phyloP scores from a whole-genome alignment of 2,329 filamentous ascomycete genomes.

The Colletotrichum sp. region DNA sequence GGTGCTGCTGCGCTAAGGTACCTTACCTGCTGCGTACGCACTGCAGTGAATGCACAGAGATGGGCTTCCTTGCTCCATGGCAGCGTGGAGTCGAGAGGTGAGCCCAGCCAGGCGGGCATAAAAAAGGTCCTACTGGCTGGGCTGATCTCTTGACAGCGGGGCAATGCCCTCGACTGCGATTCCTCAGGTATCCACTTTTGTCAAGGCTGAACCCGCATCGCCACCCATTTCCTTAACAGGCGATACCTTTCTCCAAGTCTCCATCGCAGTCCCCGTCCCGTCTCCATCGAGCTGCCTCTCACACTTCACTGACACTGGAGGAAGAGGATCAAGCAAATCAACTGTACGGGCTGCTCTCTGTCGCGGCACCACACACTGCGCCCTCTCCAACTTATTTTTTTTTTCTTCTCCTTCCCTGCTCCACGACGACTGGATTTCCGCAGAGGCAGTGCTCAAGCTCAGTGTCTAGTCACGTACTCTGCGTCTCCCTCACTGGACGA shows the following conservation, averaged over 20 bases:
- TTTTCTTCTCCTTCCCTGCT: not conserved
- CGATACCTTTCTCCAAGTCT: not conserved
- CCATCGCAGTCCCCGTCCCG: not conserved
- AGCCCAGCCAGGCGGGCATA: not conserved
- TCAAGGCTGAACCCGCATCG: not conserved
- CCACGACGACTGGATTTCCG: slow-evolving; percentile 4
- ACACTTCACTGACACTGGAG: not conserved
- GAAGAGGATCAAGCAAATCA: not conserved
- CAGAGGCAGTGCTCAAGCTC: not conserved
- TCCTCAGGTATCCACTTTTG: not conserved
- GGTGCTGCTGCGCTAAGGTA: not conserved
- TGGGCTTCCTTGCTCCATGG: not conserved
- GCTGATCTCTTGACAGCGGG: not conserved
- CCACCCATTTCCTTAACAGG: not conserved
- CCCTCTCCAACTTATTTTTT: not conserved
- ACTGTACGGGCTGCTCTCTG: not conserved
- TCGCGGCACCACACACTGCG: not conserved
- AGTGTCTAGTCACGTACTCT: not conserved
- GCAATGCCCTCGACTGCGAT: not conserved
- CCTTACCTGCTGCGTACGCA: not conserved
- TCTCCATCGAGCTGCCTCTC: slow-evolving; percentile 1
- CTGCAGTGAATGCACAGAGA: not conserved
- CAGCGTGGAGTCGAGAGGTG: not conserved
- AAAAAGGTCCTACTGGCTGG: slow-evolving; percentile 8
- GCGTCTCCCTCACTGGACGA: not conserved